Evolutionary conservation across 106 monocot species (phyloP).

Genomic region (Acanthochlamys bracteata): DNA sequence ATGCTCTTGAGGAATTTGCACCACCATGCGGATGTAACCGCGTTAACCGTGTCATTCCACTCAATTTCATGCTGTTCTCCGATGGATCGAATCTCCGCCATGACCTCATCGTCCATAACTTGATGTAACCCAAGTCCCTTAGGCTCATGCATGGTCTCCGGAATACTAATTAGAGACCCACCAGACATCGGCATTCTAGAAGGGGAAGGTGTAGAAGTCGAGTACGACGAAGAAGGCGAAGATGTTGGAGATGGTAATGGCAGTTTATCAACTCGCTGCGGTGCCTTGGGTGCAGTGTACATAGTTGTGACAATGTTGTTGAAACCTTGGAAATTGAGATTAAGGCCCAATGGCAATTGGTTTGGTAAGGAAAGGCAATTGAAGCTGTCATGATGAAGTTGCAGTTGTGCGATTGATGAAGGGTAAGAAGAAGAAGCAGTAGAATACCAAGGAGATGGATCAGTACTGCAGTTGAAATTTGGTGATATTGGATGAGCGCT

Average conservation of each 20-base stretch:
- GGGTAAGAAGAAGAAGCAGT: neutral
- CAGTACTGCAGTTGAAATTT: no score
- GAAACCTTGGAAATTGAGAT: slow-evolving; percentile 61
- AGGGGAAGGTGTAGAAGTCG: slow-evolving; percentile 14
- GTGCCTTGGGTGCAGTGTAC: neutral
- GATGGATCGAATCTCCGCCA: slow-evolving; percentile 63
- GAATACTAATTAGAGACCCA: neutral
- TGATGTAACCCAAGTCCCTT: slow-evolving; percentile 30
- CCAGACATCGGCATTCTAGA: neutral
- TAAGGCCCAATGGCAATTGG: slow-evolving; percentile 48
- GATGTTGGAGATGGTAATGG: neutral
- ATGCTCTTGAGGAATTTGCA: slow-evolving; percentile 47
- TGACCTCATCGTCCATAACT: slow-evolving; percentile 63
- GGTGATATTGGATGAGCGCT: no score
- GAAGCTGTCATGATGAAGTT: neutral
- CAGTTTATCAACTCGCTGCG: no score
- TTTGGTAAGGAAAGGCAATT: slow-evolving; percentile 25
- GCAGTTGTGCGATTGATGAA: neutral
- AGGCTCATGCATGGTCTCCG: neutral
- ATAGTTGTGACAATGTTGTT: slow-evolving; percentile 17
- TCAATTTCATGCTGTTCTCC: slow-evolving; percentile 77
- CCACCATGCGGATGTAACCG: slow-evolving; percentile 74
- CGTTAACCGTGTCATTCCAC: slow-evolving; percentile 82
- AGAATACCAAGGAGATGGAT: neutral
- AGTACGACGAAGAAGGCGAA: slow-evolving; percentile 20